Percentiles rank a stretch among this genome's conserved stretches.
phyloP scores from a whole-genome alignment of 345 rosid genomes.

The Dovyalis caffra region DNA sequence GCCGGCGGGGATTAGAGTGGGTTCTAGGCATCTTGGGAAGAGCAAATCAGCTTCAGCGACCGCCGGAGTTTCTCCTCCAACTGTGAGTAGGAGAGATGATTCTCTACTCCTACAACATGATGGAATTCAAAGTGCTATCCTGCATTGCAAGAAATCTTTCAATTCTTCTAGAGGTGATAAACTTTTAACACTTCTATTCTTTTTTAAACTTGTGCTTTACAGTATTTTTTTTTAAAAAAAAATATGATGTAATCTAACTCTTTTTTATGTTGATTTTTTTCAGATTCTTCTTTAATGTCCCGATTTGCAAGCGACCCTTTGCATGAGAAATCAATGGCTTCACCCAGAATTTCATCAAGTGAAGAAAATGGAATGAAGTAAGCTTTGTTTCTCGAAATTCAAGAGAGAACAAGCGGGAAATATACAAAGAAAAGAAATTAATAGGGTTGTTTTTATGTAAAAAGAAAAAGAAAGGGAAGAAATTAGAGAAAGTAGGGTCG shows the following conservation, averaged over 20 bases:
- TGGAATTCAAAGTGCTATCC: conserved; percentile 33
- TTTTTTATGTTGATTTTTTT: not conserved
- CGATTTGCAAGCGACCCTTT: conserved; percentile 18
- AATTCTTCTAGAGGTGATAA: conserved; percentile 25
- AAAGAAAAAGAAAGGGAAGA: not conserved
- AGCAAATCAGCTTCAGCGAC: conserved; percentile 24
- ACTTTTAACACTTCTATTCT: not conserved
- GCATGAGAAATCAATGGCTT: not conserved
- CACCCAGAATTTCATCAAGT: conserved; percentile 15
- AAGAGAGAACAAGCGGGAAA: conserved; percentile 9
- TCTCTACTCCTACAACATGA: conserved; percentile 26
- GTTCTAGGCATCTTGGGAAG: conserved; percentile 31
- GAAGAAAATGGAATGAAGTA: conserved; percentile 2
- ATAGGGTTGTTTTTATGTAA: not conserved
- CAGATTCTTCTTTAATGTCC: conserved; percentile 23
- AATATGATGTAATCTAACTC: not conserved
- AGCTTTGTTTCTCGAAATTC: not conserved
- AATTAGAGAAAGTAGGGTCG: not conserved
- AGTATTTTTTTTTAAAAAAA: not conserved
- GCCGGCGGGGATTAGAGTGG: conserved; percentile 28
- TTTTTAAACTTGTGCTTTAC: not conserved
- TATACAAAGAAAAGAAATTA: not conserved
- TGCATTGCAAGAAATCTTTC: conserved; percentile 36
- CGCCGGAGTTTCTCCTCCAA: not conserved
- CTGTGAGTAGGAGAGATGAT: conserved; percentile 20